Conservation (phyloP, 768 basidiomycete species). For the Mycena olivaceomarginata region DNA sequence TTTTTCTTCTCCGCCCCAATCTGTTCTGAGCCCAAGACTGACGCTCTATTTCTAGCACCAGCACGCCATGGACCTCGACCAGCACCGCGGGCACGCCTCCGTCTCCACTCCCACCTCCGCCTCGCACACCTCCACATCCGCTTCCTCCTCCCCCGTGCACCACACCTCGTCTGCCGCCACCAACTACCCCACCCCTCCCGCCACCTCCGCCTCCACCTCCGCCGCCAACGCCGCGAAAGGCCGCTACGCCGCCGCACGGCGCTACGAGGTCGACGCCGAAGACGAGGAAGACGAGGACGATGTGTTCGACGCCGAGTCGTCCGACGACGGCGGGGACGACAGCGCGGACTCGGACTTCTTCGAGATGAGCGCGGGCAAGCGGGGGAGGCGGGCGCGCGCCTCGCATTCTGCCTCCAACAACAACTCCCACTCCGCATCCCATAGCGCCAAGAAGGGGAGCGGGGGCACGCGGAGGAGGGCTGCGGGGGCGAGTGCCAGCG, state of each 20-base stretch:
- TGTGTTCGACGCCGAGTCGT: slow-evolving; percentile 25
- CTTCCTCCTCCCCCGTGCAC: background rate
- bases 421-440: too few species aligned
- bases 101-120: background rate
- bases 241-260: too few species aligned
- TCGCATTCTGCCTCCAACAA: too few species aligned
- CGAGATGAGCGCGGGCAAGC: slow-evolving; percentile 16
- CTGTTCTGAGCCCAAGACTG: too few species aligned
- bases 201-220: too few species aligned
- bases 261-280: background rate
- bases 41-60: background rate
- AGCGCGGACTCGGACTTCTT: slow-evolving; percentile 39
- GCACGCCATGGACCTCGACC: slow-evolving; percentile 1
- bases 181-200: too few species aligned
- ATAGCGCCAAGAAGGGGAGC: background rate
- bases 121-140: background rate
- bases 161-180: too few species aligned
- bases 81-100: background rate
- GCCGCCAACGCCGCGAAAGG: too few species aligned
- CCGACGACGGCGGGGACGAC: slow-evolving; percentile 43
- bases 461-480: background rate
- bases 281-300: background rate
- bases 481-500: slow-evolving; percentile 6
- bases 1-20: too few species aligned
- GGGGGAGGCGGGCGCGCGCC: background rate